Base-by-base conservation (phyloP, 2,329 filamentous ascomycete species). In the Colletotrichum euphorbiae region DNA sequence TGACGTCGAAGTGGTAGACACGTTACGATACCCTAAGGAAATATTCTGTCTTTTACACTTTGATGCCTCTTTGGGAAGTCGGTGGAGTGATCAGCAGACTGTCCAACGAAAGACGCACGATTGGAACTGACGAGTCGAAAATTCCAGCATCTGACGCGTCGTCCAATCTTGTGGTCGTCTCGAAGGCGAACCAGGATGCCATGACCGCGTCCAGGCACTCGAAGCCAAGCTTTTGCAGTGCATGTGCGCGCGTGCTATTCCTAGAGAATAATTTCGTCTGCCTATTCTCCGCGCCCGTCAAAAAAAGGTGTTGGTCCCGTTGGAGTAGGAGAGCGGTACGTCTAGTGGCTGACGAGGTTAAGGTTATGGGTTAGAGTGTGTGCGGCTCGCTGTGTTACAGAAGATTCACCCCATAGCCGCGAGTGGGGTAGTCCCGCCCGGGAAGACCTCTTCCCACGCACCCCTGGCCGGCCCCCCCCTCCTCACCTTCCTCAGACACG, bases 381-480 rank as follows among this genome's bases (percentile, higher is more conserved):
- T 52, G 57, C 57, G 57, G 57, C 57, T 61, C 57, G 19, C 45
- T 15, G 9, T 51, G 57, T 61, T 52, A 61, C 57, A 61, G 45
- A 19, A 19, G 11, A 48, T 48, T 21, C 9, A 21, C 17, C 51
- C 51, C 51, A 13, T 33, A 40, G 52, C 19, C 36, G 52, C 52
- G 52, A 56, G 56, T 48, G 56, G 56, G 31, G 42, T 13, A 21
- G 17, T 36, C 19, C 43, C 56, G 56, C 28, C 31, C 56, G 56
- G 55, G 43, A 59, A 31, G 42, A 31, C 56, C 28, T 54, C 17
- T 33, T 4, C 31, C 17, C 51, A 54, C 51, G 33, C 31, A 54
- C 33, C 51, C 54, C 54, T 56, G 17, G n/a, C n/a, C n/a, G n/a
- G n/a, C 28, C 11, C 48, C 24, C 48, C 48, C 21, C 24, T 21